phyloP scores from a whole-genome alignment of 352 stramenopile genomes.

The Halophytophthora polymorphica region DNA sequence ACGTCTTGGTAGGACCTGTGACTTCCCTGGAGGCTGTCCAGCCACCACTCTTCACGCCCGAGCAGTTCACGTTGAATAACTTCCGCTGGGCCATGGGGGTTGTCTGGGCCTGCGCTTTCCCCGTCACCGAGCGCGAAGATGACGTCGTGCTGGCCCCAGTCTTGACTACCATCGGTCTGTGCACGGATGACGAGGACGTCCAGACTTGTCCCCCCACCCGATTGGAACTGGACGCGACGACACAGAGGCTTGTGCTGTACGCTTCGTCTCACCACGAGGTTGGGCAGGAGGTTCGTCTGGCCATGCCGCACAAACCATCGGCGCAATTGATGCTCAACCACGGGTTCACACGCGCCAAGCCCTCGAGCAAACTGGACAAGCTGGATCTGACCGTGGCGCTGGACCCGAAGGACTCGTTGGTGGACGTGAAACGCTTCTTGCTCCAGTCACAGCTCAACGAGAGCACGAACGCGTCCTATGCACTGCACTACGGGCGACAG shows the following conservation, averaged over 20 bases:
- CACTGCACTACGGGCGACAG: slow-evolving; percentile 18
- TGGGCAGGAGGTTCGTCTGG: slow-evolving; percentile 31
- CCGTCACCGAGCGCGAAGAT: slow-evolving; percentile 14
- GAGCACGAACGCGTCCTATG: slow-evolving; percentile 41
- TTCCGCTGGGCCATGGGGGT: slow-evolving; percentile 48
- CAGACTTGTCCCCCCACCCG: slow-evolving; percentile 19
- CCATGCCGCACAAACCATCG: slow-evolving; percentile 31
- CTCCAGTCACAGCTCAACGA: slow-evolving; percentile 32
- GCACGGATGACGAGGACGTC: slow-evolving; percentile 20
- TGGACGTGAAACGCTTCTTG: slow-evolving; percentile 38
- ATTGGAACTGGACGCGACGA: slow-evolving; percentile 23
- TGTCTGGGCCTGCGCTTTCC: slow-evolving; percentile 40
- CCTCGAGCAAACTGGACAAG: slow-evolving; percentile 29
- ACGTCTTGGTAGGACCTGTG: slow-evolving; percentile 30
- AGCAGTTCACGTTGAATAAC: slow-evolving; percentile 40
- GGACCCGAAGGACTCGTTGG: slow-evolving; percentile 32
- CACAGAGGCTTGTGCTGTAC: slow-evolving; percentile 32
- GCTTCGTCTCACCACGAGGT: slow-evolving; percentile 22
- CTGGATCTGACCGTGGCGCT: slow-evolving; percentile 45
- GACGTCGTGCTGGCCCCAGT: slow-evolving; percentile 40
- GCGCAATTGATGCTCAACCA: slow-evolving; percentile 49
- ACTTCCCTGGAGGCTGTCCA: slow-evolving; percentile 35
- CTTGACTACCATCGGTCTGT: slow-evolving; percentile 38
- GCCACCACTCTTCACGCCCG: slow-evolving; percentile 39
- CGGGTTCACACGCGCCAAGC: slow-evolving; percentile 24